Conservation (phyloP, 768 basidiomycete species). For the Tubosaeta brunneosetosa region DNA sequence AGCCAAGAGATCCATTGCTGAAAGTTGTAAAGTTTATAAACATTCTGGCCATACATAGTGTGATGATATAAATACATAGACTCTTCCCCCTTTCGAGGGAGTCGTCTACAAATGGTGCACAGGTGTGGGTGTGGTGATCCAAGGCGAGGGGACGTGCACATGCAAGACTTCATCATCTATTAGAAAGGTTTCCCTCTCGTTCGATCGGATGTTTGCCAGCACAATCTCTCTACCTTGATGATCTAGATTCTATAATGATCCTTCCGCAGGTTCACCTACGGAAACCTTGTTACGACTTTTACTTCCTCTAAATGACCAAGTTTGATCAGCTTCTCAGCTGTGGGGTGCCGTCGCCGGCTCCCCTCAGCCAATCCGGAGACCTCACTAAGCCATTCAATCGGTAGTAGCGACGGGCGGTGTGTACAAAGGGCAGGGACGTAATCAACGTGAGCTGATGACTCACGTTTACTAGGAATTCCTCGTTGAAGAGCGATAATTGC, state of each 20-base stretch:
- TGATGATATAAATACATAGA: slow-evolving; percentile 4
- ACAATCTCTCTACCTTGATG: slow-evolving; percentile 7
- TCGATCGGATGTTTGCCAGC: not conserved
- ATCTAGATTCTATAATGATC: slow-evolving; percentile 53
- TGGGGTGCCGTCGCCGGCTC: slow-evolving; percentile 47
- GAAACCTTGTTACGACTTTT: slow-evolving; percentile 82
- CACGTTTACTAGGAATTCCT: slow-evolving; percentile 86
- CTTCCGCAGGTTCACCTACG: slow-evolving; percentile 81
- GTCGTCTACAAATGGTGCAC: slow-evolving; percentile 10
- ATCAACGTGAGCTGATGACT: slow-evolving; percentile 88
- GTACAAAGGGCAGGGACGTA: slow-evolving; percentile 90
- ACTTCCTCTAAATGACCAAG: slow-evolving; percentile 83
- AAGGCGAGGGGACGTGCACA: slow-evolving; percentile 2
- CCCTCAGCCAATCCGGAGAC: slow-evolving; percentile 73
- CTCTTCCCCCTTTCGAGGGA: not conserved
- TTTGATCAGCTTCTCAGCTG: slow-evolving; percentile 63
- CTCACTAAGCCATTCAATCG: slow-evolving; percentile 90
- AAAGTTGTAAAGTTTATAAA: slow-evolving; percentile 35
- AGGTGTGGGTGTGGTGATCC: not conserved
- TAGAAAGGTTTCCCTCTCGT: too few relatives aligned
- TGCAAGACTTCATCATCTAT: too few relatives aligned
- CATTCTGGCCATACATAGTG: slow-evolving; percentile 27
- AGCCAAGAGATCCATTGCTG: slow-evolving; percentile 72
- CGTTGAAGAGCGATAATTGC: slow-evolving; percentile 91
- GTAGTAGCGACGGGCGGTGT: slow-evolving; percentile 89